Conservation (phyloP, 2,329 filamentous ascomycete genomes). For the Albophoma yamanashiensis region DNA sequence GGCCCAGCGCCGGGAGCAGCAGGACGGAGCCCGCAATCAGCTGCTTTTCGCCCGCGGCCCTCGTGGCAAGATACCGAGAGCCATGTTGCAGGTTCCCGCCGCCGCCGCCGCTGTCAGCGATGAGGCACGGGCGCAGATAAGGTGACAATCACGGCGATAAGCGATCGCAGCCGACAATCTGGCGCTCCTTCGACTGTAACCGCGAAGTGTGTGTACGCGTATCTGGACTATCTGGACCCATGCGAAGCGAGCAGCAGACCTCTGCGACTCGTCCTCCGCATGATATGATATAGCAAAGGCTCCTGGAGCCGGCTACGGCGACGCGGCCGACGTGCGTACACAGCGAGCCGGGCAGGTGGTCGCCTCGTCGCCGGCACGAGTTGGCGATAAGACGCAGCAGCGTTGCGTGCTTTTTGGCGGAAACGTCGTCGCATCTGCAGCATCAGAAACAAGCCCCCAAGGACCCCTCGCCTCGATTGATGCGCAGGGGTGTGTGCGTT, state of each 20-base stretch:
- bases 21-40: background rate
- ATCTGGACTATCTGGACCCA: background rate
- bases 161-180: background rate
- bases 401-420: background rate
- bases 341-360: background rate
- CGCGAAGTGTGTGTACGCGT: no score
- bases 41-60: background rate
- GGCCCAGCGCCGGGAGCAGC: background rate
- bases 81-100: background rate
- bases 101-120: background rate
- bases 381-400: background rate
- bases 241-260: background rate
- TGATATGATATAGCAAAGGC: background rate
- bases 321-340: background rate
- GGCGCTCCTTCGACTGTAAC: background rate
- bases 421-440: background rate
- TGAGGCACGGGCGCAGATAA: background rate
- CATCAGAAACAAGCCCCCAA: background rate
- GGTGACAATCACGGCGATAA: background rate
- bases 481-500: background rate
- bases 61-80: background rate
- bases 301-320: background rate
- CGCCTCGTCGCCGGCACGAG: background rate
- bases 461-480: background rate
- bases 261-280: background rate